These are phyloP conservation scores for Silene vulgaris DNA, from an alignment of 179 eudicot species.

Conservation along the genomic window DNA sequence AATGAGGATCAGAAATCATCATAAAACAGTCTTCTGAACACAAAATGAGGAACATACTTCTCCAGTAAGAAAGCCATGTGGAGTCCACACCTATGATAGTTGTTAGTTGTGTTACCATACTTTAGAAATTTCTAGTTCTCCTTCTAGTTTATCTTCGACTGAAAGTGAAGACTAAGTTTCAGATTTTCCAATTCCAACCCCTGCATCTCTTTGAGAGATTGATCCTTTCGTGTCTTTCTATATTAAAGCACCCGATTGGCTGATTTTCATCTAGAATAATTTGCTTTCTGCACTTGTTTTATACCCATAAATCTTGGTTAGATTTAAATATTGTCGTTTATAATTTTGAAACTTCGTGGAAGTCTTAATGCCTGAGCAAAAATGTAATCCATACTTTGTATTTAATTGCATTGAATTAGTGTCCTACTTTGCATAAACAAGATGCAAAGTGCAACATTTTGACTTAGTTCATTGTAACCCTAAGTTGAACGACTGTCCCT, in stretches of 20 bases:
- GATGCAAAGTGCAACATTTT: not conserved
- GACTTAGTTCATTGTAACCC: not conserved
- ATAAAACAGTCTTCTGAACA: not conserved
- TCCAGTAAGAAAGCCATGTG: not conserved
- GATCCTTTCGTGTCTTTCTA: not conserved
- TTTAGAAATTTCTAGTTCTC: not conserved
- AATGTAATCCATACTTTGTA: not conserved
- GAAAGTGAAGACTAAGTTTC: not conserved
- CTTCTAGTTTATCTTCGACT: not conserved
- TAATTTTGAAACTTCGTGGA: not conserved
- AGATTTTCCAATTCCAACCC: not conserved
- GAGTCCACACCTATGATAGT: not conserved
- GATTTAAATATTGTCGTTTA: not conserved
- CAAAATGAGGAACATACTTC: not conserved
- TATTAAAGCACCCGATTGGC: not conserved
- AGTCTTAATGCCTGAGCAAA: not conserved
- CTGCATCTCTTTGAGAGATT: not conserved
- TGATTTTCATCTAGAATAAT: not conserved
- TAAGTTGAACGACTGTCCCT: not conserved
- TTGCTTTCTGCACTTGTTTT: not conserved
- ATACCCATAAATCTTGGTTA: not conserved
- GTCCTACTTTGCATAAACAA: not conserved
- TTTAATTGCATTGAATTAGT: not conserved
- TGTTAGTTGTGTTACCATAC: not conserved
- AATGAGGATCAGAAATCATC: slow-evolving; percentile 4